These are phyloP conservation scores for Solanum chmielewskii DNA, from an alignment of 257 asterid genomes.

Conservation along the genomic window DNA sequence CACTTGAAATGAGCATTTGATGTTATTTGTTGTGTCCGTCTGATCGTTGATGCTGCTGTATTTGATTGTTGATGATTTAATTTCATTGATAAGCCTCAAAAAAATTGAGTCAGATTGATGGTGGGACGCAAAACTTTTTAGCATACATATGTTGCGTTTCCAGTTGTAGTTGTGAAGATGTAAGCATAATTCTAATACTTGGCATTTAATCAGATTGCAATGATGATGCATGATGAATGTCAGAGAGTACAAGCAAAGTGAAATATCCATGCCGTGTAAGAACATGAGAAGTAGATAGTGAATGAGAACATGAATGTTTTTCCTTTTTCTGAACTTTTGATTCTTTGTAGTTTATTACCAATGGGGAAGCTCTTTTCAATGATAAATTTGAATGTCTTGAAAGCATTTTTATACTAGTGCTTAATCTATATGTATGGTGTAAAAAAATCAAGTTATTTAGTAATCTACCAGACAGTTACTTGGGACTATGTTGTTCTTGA, in stretches of 20 bases:
- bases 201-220: constrained; percentile 58
- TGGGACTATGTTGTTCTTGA: not conserved
- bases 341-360: not conserved
- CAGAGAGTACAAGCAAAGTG: constrained; percentile 33
- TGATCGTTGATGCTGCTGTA: not conserved
- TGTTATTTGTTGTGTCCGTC: not conserved
- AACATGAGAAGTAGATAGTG: constrained; percentile 22
- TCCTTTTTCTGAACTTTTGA: not conserved
- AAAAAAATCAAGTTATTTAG: not conserved
- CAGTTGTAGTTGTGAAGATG: constrained; percentile 6
- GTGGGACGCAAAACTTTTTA: not conserved
- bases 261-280: constrained; percentile 23
- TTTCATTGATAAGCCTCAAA: not conserved
- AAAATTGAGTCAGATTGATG: not conserved
- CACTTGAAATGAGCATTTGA: not conserved
- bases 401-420: not conserved
- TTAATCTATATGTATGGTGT: not conserved
- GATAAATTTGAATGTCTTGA: not conserved
- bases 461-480: not conserved
- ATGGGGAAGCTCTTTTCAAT: not conserved
- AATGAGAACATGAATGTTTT: constrained; percentile 14
- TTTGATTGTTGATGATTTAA: not conserved
- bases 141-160: not conserved
- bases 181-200: constrained; percentile 24
- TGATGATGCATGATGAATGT: constrained; percentile 62